Evolutionary conservation across 805 yeast genomes (phyloP), one percentile per base, ranked within the genome.

Genomic region (Candida alai): DNA sequence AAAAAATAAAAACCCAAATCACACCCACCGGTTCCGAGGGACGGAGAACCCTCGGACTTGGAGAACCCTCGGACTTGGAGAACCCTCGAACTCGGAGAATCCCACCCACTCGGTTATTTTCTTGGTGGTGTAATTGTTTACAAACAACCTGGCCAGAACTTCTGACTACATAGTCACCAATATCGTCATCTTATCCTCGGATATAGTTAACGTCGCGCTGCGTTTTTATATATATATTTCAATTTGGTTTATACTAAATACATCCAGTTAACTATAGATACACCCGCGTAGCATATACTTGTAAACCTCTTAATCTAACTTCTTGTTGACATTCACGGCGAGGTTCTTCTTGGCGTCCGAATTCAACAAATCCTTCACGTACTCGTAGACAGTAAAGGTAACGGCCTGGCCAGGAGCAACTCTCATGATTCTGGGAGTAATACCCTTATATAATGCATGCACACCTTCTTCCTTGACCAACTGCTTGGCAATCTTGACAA

Each of bases 381-480:
- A 82, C 67, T 90, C 98, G 62, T 90, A 90, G 28, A 93, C 96
- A 6, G 97, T 93, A 68, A 90, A 90, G 12, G 97, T 93, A 37
- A 90, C 97, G 36, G 97, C 97, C 67, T 90, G 98, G 42, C 98
- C 98, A 16, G 98, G 97, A 9, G 98, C 98, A 34, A 90, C 98
- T 68, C 98, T 83, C 95, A 90, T 89, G 49, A 90, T 90, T 69
- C 98, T 82, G 49, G 98, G 98, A 16, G 97, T 88, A 56, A 90
- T 90, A 67, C 98, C 98, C 36, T 56, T 56, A 42, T 56, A 56
- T 33, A 56, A 60, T 12, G 72, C 72, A 36, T 58, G 58, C 25
- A 56, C 50, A 35, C 98, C 98, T 65, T 88, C 96, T 68, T 87
- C 95, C 56, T 78, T 80, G 47, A 89, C 68, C 60, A 90, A 73